phyloP scores from a whole-genome alignment of 2,329 filamentous ascomycete genomes.

The Fusarium sp. region DNA sequence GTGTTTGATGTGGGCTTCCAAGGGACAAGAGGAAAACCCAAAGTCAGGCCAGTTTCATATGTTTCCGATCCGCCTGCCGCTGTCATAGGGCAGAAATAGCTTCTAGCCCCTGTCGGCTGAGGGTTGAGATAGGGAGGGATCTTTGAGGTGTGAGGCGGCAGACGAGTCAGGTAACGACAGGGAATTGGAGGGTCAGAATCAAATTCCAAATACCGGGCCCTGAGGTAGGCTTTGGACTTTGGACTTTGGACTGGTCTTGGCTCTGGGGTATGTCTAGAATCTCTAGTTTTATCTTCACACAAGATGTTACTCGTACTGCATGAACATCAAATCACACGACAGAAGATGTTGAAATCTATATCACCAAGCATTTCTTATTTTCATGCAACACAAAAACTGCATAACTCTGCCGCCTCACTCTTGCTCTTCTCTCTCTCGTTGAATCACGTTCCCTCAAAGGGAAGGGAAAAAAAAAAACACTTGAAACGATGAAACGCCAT shows the following conservation, averaged over 20 bases:
- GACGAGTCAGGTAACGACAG: slow-evolving; percentile 20
- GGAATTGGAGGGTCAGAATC: slow-evolving; percentile 9
- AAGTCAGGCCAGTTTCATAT: slow-evolving; percentile 32
- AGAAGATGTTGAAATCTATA: background rate
- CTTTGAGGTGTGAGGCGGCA: slow-evolving; percentile 14
- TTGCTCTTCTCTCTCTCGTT: background rate
- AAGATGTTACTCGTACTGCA: slow-evolving; percentile 10
- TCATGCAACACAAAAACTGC: background rate
- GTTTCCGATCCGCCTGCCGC: background rate
- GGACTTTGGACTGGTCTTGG: background rate
- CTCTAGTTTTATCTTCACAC: background rate
- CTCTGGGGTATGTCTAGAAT: background rate
- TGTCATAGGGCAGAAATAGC: slow-evolving; percentile 25
- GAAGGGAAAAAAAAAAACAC: background rate
- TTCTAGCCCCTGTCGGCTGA: slow-evolving; percentile 10
- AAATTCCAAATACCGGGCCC: slow-evolving; percentile 17
- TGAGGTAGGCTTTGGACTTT: background rate
- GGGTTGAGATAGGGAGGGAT: slow-evolving; percentile 13
- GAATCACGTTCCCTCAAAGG: background rate
- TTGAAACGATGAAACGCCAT: slow-evolving; percentile 32
- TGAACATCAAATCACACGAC: background rate
- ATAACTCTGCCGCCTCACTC: background rate
- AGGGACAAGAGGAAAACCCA: slow-evolving; percentile 19
- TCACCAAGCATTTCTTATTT: background rate
- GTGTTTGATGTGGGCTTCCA: background rate